Conservation (phyloP, 768 basidiomycete genomes). For the Boletales sp. region DNA sequence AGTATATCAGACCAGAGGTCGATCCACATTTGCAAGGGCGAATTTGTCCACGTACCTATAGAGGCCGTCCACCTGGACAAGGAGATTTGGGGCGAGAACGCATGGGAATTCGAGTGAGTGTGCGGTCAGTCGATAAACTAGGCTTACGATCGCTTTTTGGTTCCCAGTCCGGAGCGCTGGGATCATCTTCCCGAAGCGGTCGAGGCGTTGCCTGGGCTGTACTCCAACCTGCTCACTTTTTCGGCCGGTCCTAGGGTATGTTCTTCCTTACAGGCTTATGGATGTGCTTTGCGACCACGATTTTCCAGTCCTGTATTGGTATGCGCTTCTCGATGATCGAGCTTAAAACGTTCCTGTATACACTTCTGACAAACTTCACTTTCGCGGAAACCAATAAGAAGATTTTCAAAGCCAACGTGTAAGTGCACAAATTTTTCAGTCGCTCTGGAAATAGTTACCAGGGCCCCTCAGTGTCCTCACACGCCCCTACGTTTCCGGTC, state of each 20-base stretch:
- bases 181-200: slow-evolving; percentile 70
- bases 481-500: slow-evolving; percentile 55
- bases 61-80: slow-evolving; percentile 80
- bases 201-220: slow-evolving; percentile 64
- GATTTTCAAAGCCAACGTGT: slow-evolving; percentile 63
- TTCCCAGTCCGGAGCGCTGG: slow-evolving; percentile 74
- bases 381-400: slow-evolving; percentile 52
- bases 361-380: slow-evolving; percentile 63
- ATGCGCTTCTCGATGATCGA: slow-evolving; percentile 81
- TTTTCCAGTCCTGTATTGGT: slow-evolving; percentile 71
- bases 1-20: slow-evolving; percentile 38
- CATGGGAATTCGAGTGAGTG: slow-evolving; percentile 76
- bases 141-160: not conserved
- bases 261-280: slow-evolving; percentile 3
- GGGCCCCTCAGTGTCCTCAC: slow-evolving; percentile 50
- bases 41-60: slow-evolving; percentile 71
- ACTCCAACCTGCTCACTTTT: slow-evolving; percentile 68
- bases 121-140: not conserved
- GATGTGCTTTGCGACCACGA: not conserved
- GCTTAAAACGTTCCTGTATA: slow-evolving; percentile 73
- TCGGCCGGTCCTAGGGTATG: slow-evolving; percentile 79
- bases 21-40: slow-evolving; percentile 60
- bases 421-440: slow-evolving; percentile 25
- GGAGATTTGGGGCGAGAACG: slow-evolving; percentile 74
- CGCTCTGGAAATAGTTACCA: not conserved